phyloP scores from a whole-genome alignment of 2,329 filamentous ascomycete genomes.

The Venturia asperata region DNA sequence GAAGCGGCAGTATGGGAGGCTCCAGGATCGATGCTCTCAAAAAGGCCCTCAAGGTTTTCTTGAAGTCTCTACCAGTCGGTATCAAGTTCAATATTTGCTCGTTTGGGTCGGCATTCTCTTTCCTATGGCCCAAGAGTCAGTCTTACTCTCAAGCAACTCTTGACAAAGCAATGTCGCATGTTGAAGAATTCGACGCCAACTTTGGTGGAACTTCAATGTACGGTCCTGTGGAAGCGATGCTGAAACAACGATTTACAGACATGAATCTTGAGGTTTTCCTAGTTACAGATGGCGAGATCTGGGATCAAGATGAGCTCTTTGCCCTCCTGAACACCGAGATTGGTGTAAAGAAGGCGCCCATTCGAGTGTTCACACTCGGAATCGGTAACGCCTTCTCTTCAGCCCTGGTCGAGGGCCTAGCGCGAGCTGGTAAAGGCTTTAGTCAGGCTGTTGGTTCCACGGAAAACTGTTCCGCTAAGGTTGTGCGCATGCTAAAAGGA shows the following conservation, averaged over 20 bases:
- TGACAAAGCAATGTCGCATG: constrained; percentile 38
- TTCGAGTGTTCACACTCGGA: constrained; percentile 52
- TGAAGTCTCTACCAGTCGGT: constrained; percentile 58
- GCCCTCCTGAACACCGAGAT: constrained; percentile 41
- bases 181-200: constrained; percentile 37
- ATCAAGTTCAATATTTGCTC: constrained; percentile 65
- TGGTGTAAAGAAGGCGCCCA: constrained; percentile 34
- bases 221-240: constrained; percentile 39
- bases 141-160: constrained; percentile 42
- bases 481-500: constrained; percentile 68
- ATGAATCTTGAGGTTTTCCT: constrained; percentile 48
- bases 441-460: constrained; percentile 53
- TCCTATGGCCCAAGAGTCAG: constrained; percentile 44
- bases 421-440: constrained; percentile 51
- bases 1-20: constrained; percentile 58
- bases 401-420: constrained; percentile 52
- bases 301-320: constrained; percentile 44
- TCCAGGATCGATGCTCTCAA: constrained; percentile 48
- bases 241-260: constrained; percentile 41
- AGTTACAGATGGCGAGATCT: constrained; percentile 51
- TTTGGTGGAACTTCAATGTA: constrained; percentile 51
- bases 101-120: constrained; percentile 47
- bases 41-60: constrained; percentile 53
- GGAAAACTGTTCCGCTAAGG: constrained; percentile 61
- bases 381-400: constrained; percentile 50